Evolutionary conservation across 2,329 filamentous ascomycete genomes (phyloP).

Genomic region (Phyllosticta capitalensis): DNA sequence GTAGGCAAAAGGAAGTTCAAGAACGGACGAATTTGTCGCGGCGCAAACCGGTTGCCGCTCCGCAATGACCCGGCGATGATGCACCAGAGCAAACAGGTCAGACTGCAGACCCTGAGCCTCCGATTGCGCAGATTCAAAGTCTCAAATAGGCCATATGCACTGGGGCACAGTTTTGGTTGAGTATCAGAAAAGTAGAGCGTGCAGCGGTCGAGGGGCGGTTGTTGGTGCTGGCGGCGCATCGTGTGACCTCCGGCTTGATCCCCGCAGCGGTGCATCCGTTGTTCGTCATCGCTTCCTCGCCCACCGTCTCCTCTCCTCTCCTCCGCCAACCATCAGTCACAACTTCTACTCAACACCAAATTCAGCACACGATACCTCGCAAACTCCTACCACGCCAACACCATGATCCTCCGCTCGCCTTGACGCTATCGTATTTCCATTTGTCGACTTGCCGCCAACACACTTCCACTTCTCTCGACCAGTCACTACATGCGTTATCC

Average conservation of each 20-base stretch:
- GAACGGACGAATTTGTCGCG: no score
- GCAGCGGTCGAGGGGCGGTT: neutral
- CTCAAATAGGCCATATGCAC: neutral
- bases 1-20: no score
- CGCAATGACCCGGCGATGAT: neutral
- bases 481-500: neutral
- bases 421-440: neutral
- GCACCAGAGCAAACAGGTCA: neutral
- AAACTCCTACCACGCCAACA: neutral
- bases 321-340: neutral
- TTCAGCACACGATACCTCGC: neutral
- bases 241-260: conserved; percentile 3
- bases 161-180: neutral
- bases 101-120: neutral
- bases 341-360: neutral
- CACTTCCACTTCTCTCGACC: neutral
- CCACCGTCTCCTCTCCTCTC: neutral
- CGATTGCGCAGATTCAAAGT: neutral
- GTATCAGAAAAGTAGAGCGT: neutral
- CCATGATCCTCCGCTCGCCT: neutral
- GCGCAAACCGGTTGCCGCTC: neutral
- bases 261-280: neutral
- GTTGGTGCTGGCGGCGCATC: conserved; percentile 1
- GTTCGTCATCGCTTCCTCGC: neutral
- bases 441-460: neutral